phyloP scores from a whole-genome alignment of 2,329 filamentous ascomycete species.

The Hymenoscyphus linearis region DNA sequence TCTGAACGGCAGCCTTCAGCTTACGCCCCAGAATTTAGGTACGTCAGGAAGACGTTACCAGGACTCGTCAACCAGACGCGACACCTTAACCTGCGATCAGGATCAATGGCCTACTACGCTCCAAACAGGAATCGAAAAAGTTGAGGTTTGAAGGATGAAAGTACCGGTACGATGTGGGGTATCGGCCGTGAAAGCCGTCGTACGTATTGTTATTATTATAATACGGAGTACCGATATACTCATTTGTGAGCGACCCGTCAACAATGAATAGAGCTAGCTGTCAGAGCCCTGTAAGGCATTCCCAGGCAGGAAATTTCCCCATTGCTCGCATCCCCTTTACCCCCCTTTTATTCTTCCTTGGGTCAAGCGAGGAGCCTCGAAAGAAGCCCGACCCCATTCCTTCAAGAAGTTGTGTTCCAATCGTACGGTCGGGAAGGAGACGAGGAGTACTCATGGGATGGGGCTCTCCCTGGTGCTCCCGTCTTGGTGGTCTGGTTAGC shows the following conservation, averaged over 20 bases:
- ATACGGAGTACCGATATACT: not conserved
- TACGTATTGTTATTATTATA: not conserved
- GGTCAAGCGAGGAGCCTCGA: not conserved
- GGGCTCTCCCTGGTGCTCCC: too few species aligned
- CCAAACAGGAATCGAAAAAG: not conserved
- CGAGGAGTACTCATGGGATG: not conserved
- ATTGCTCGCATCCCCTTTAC: not conserved
- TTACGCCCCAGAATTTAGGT: not conserved
- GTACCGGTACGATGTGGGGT: not conserved
- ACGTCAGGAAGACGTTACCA: not conserved
- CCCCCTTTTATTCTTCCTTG: not conserved
- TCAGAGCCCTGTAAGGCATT: not conserved
- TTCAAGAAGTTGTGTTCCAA: not conserved
- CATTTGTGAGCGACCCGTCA: not conserved
- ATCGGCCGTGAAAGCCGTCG: not conserved
- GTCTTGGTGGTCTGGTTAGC: not conserved
- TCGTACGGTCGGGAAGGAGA: too few species aligned
- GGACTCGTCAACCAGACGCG: slow-evolving; percentile 6
- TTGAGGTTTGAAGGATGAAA: not conserved
- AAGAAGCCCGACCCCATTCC: not conserved
- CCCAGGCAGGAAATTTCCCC: not conserved
- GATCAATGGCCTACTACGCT: not conserved
- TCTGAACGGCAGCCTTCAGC: not conserved
- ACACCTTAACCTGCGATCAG: not conserved
- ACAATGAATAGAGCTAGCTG: not conserved